Evolutionary conservation across 176 grass and related monocot genomes (phyloP), one percentile per base, ranked within the genome.

Genomic region (Avena sativa): DNA sequence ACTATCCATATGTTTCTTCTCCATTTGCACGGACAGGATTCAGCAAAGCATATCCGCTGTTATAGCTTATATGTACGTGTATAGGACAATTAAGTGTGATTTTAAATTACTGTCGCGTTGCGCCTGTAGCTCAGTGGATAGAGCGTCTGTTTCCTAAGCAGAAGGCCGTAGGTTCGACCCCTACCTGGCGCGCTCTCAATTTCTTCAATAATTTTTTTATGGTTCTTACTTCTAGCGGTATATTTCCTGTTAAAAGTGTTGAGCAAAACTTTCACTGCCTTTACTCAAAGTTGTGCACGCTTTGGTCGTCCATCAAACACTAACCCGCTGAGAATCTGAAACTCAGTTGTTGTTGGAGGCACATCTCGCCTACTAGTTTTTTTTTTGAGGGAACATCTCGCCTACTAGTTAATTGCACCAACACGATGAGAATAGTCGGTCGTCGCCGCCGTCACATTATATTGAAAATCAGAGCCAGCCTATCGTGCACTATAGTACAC

Each of bases 51-150:
- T 25, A 3, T 56, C 15, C 52, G 38, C 5, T 40, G 38, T 40
- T 40, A 40, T 34, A 2, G 32, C 32, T 34, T 34, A 34, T 6
- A 40, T 40, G 38, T 40, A 40, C 38, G 38, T 0, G 5, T 40
- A 5, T 40, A 0, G 0, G 5, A 40, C 38, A 6, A 40, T 40
- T 40, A 40, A 34, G 0, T 4, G 3, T 34, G 32, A 34, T 34
- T 43, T 8, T 0, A 43, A 43, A 43, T 43, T 43, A 43, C 6
- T 6, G 0, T 7, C 6, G 40, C 6, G 1, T 1, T 23, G 97
- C 89, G 92, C 90, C 94, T 94, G 97, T 96, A 96, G 94, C 94
- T 96, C 97, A 93, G 92, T 93, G 94, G 97, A 99, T 99, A 93
- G 94, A 96, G 97, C 90, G 97, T 96, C 89, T 89, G 93, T 98